A percentile compares a stretch with the other conserved stretches of the same genome.
phyloP scores from a whole-genome alignment of 78 protist species.

The Creolimax fragrantissima region DNA sequence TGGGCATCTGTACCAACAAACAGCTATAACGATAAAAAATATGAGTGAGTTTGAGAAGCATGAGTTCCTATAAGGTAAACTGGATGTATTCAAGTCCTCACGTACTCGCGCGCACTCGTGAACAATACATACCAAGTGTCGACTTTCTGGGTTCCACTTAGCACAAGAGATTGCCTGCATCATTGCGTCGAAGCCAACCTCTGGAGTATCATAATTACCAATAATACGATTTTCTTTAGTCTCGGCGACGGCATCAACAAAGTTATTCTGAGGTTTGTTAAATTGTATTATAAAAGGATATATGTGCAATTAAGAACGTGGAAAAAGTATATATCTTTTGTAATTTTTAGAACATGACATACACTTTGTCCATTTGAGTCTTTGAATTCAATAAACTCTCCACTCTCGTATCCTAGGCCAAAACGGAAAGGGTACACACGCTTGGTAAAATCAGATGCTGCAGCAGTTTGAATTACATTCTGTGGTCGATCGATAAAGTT shows the following conservation, averaged over 20 bases:
- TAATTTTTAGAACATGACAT: no score
- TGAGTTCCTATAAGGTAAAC: no score
- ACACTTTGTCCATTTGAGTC: background rate
- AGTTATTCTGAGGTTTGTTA: background rate
- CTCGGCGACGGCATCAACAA: background rate
- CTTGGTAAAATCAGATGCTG: background rate
- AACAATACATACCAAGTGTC: background rate
- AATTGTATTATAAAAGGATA: no score
- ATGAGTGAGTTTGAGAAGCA: no score
- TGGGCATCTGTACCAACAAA: no score
- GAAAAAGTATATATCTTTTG: no score
- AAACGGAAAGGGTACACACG: background rate
- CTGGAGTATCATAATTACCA: background rate
- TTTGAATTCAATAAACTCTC: background rate
- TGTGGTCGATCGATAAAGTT: background rate
- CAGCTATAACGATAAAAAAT: no score
- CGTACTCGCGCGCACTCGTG: no score
- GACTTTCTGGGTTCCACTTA: background rate
- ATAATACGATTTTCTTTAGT: background rate
- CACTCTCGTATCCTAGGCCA: background rate
- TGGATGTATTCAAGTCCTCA: no score
- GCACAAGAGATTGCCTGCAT: background rate
- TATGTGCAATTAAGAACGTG: no score
- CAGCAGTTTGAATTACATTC: background rate
- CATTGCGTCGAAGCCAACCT: background rate